A percentile compares a stretch with the other conserved stretches of the same genome.
phyloP scores from a whole-genome alignment of 2,329 filamentous ascomycete genomes.

The Arthrobotrys sphaeroides region DNA sequence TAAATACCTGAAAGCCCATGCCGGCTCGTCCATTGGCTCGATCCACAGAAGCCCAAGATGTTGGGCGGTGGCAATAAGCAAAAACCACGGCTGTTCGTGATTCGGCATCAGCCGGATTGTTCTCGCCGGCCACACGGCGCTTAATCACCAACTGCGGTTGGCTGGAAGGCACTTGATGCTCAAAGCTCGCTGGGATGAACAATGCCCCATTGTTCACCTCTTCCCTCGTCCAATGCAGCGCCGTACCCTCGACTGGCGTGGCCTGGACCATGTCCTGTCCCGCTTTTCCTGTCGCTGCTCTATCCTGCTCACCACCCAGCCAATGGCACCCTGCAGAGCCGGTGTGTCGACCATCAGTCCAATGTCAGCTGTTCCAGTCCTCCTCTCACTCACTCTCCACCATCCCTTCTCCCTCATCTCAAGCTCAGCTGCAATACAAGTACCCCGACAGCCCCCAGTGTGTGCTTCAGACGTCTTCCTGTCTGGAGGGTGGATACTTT shows the following conservation, averaged over 20 bases:
- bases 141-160: constrained; percentile 38
- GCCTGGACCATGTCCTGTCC: constrained; percentile 3
- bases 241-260: not conserved
- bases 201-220: constrained; percentile 12
- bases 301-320: not conserved
- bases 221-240: constrained; percentile 1
- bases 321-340: constrained; percentile 16
- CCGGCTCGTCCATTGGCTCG: constrained; percentile 23
- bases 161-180: constrained; percentile 19
- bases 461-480: constrained; percentile 16
- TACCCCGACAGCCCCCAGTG: constrained; percentile 31
- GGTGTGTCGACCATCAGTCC: constrained; percentile 43
- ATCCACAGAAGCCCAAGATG: constrained; percentile 4
- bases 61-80: constrained; percentile 16
- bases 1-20: constrained; percentile 26
- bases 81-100: constrained; percentile 1
- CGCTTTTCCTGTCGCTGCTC: constrained; percentile 20
- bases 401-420: constrained; percentile 4
- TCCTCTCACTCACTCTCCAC: not conserved
- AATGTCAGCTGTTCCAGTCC: constrained; percentile 47
- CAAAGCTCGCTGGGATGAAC: constrained; percentile 2
- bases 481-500: constrained; percentile 10
- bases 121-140: constrained; percentile 34
- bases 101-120: constrained; percentile 48
- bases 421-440: constrained; percentile 25